Percentiles rank a stretch among this genome's conserved stretches.
phyloP scores from a whole-genome alignment of 306 rosid species.

The Abrus pulchellus region DNA sequence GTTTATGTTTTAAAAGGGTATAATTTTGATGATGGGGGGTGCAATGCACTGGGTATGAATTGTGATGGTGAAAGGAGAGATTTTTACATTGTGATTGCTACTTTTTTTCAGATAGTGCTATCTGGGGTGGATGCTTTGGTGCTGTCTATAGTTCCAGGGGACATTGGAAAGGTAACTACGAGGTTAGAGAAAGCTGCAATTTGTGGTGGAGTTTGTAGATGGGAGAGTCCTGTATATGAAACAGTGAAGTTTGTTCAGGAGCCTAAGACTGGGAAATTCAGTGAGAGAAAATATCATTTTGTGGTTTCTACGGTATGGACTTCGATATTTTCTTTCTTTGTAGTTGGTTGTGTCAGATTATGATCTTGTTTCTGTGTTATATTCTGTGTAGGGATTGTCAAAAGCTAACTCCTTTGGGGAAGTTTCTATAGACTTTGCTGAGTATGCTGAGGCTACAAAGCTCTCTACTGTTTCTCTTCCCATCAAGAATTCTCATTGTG shows the following conservation, averaged over 20 bases:
- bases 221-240: constrained; percentile 87
- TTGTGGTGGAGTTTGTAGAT: constrained; percentile 73
- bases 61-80: constrained; percentile 2
- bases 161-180: constrained; percentile 76
- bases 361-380: constrained; percentile 48
- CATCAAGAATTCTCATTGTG: constrained; percentile 76
- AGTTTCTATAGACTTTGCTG: constrained; percentile 79
- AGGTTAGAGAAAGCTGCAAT: constrained; percentile 71
- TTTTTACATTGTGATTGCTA: constrained; percentile 22
- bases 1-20: neutral
- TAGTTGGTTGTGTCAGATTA: constrained; percentile 32
- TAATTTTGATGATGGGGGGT: constrained; percentile 7
- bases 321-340: neutral
- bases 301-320: constrained; percentile 73
- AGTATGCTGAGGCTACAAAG: constrained; percentile 83
- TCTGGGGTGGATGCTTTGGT: constrained; percentile 73
- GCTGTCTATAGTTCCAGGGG: constrained; percentile 77
- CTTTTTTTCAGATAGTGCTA: constrained; percentile 64
- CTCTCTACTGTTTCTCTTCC: constrained; percentile 80
- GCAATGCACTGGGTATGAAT: constrained; percentile 30
- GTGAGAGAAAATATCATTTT: constrained; percentile 72
- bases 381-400: constrained; percentile 70
- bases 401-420: constrained; percentile 74
- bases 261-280: constrained; percentile 73
- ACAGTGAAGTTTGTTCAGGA: constrained; percentile 76